These are phyloP conservation scores for Cladosporium phlei DNA, from an alignment of 2,329 filamentous ascomycete species.

Conservation along the genomic window DNA sequence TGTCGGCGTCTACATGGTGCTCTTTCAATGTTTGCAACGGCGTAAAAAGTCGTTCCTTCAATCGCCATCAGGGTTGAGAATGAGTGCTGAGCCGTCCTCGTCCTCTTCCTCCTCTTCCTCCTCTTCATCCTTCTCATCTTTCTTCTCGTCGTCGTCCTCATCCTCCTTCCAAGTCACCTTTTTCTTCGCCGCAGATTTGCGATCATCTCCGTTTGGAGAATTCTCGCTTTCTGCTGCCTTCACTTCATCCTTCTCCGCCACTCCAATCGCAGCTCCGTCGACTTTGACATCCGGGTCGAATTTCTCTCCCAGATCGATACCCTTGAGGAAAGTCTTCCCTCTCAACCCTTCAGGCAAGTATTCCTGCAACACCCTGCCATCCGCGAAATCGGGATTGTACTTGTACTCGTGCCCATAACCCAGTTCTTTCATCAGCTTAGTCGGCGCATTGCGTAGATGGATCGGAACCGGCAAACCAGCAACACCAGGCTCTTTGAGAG, in stretches of 20 bases:
- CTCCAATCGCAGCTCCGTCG: constrained; percentile 19
- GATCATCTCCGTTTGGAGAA: no score
- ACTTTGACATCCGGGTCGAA: constrained; percentile 55
- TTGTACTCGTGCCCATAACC: constrained; percentile 91
- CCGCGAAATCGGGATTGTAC: constrained; percentile 85
- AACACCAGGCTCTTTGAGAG: constrained; percentile 75
- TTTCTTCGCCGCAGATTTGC: not conserved
- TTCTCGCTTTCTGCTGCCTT: not conserved
- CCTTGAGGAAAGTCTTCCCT: constrained; percentile 71
- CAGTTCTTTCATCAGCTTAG: constrained; percentile 85
- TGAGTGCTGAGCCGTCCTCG: not conserved
- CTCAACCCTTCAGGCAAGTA: constrained; percentile 77
- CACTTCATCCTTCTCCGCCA: constrained; percentile 19
- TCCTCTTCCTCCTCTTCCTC: not conserved
- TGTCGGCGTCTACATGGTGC: no score
- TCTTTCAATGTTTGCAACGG: no score
- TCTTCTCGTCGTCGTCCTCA: not conserved
- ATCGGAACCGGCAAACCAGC: constrained; percentile 77
- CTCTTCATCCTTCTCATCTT: no score
- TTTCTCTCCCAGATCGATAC: constrained; percentile 70
- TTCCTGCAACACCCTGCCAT: constrained; percentile 77
- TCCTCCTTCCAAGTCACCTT: not conserved
- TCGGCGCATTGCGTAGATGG: constrained; percentile 88
- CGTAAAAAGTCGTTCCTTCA: not conserved
- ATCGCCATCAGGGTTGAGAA: constrained; percentile 9